Conservation (phyloP, 768 basidiomycete genomes). For the Pholiota microspora region DNA sequence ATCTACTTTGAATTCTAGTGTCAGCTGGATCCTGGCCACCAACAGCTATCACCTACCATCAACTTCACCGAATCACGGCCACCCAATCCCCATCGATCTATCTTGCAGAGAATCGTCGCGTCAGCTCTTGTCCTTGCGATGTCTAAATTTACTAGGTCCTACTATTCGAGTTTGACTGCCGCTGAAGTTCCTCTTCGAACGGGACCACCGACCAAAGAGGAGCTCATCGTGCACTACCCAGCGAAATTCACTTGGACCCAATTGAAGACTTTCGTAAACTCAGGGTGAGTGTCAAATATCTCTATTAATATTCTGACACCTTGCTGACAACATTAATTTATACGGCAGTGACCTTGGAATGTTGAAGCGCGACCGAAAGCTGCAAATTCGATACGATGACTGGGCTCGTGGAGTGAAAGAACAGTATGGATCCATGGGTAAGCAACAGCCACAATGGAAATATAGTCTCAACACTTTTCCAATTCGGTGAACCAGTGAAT, state of each 20-base stretch:
- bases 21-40: too few relatives aligned
- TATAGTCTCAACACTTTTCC: not conserved
- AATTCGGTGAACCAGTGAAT: constrained; percentile 58
- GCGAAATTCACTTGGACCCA: constrained; percentile 75
- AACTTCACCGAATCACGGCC: too few relatives aligned
- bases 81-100: too few relatives aligned
- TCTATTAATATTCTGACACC: not conserved
- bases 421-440: constrained; percentile 68
- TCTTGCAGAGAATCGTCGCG: not conserved
- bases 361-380: constrained; percentile 66
- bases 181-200: constrained; percentile 39
- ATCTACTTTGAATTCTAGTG: too few relatives aligned
- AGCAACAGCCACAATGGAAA: constrained; percentile 16
- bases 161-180: constrained; percentile 7
- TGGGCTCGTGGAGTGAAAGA: constrained; percentile 56
- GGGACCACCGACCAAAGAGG: constrained; percentile 70
- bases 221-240: constrained; percentile 67
- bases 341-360: constrained; percentile 71
- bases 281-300: constrained; percentile 51
- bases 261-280: constrained; percentile 74
- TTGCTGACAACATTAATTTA: not conserved
- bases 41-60: too few relatives aligned
- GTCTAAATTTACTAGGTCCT: not conserved
- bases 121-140: not conserved
- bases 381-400: constrained; percentile 65